A percentile compares a stretch with the other conserved stretches of the same genome.
These are phyloP conservation scores for Fusarium citri DNA, from an alignment of 2,329 filamentous ascomycete species.

Conservation along the genomic window DNA sequence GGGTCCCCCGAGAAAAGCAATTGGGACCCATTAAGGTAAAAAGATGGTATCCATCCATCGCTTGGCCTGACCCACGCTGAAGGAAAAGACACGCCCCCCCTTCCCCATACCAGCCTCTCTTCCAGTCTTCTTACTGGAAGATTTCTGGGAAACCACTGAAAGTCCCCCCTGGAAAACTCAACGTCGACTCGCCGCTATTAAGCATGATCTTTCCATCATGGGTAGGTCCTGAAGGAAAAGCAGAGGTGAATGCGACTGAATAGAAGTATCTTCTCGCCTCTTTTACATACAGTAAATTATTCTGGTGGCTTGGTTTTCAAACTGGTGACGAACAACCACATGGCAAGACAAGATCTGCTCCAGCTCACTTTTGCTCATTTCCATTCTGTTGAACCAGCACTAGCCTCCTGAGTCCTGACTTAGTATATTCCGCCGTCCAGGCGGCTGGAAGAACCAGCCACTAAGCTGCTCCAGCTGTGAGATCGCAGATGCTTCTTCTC, in stretches of 20 bases:
- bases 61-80: conserved; percentile 13
- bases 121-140: conserved; percentile 9
- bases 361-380: conserved; percentile 17
- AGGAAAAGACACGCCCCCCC: conserved; percentile 11
- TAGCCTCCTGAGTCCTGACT: conserved; percentile 1
- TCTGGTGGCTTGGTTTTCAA: not conserved
- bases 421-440: conserved; percentile 17
- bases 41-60: conserved; percentile 7
- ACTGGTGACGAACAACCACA: not conserved
- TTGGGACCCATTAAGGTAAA: conserved; percentile 12
- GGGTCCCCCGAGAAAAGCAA: conserved; percentile 13
- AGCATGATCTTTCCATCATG: conserved; percentile 24
- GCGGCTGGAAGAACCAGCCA: conserved; percentile 20
- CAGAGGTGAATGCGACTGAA: conserved; percentile 14
- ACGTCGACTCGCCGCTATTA: conserved; percentile 3
- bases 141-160: conserved; percentile 15
- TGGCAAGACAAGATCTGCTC: conserved; percentile 1
- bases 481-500: conserved; percentile 4
- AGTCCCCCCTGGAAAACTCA: conserved; percentile 8
- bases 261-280: not conserved
- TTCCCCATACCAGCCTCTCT: conserved; percentile 14
- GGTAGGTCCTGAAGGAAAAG: conserved; percentile 1
- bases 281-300: not conserved
- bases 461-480: conserved; percentile 17
- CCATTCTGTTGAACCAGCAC: conserved; percentile 11